phyloP scores from a whole-genome alignment of 2,329 filamentous ascomycete genomes.

The Huntiella omanensis region DNA sequence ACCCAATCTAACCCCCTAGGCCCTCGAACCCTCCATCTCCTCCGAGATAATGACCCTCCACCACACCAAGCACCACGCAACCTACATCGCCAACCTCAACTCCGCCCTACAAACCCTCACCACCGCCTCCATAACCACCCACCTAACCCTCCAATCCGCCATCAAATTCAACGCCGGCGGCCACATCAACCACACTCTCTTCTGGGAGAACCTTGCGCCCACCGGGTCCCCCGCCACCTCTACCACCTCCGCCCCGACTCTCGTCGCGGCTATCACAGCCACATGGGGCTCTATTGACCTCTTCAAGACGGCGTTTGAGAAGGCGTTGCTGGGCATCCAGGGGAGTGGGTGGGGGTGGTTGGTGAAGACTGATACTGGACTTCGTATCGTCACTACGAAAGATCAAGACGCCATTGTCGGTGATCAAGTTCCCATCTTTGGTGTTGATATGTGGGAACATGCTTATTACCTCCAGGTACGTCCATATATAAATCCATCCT shows the following conservation, averaged over 20 bases:
- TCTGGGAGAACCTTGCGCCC: slow-evolving; percentile 70
- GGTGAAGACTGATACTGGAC: slow-evolving; percentile 39
- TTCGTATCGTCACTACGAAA: slow-evolving; percentile 64
- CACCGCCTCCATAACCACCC: slow-evolving; percentile 33
- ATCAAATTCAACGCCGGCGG: slow-evolving; percentile 84
- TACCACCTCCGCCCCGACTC: slow-evolving; percentile 30
- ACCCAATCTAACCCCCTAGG: slow-evolving; percentile 23
- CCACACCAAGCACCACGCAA: slow-evolving; percentile 61
- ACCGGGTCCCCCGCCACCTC: slow-evolving; percentile 37
- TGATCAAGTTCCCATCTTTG: slow-evolving; percentile 48
- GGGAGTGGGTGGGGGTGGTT: slow-evolving; percentile 85
- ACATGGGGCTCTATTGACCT: slow-evolving; percentile 49
- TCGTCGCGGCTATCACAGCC: slow-evolving; percentile 40
- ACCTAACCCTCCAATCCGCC: slow-evolving; percentile 47
- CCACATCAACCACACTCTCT: slow-evolving; percentile 82
- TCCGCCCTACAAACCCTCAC: slow-evolving; percentile 41
- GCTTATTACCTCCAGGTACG: slow-evolving; percentile 67
- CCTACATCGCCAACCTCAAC: slow-evolving; percentile 63
- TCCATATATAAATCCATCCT: neutral
- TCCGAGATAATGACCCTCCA: slow-evolving; percentile 67
- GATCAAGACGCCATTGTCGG: slow-evolving; percentile 64
- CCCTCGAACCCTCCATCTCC: slow-evolving; percentile 56
- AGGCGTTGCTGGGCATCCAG: slow-evolving; percentile 51
- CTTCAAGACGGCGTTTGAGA: slow-evolving; percentile 48
- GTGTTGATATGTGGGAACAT: slow-evolving; percentile 87